These are phyloP conservation scores for Globisporangium echinulatum DNA, from an alignment of 352 stramenopile species.

Conservation along the genomic window DNA sequence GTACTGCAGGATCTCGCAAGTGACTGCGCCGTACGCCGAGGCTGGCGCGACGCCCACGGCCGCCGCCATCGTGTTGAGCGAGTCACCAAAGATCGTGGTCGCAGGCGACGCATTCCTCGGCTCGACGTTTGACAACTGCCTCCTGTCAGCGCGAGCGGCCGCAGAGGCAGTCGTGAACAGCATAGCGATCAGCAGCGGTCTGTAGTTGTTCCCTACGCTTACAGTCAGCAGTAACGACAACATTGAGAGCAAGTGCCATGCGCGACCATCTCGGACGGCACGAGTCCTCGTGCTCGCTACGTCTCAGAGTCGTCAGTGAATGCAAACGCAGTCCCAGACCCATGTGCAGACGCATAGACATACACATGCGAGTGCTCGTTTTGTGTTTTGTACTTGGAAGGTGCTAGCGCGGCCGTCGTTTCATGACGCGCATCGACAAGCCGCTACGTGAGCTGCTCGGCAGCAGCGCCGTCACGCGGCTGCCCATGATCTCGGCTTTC, in stretches of 20 bases:
- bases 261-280: no score
- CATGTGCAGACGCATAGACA: no score
- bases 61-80: conserved; percentile 30
- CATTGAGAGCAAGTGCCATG: background rate
- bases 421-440: conserved; percentile 7
- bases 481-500: conserved; percentile 5
- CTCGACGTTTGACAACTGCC: conserved; percentile 67
- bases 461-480: conserved; percentile 6
- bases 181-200: conserved; percentile 20
- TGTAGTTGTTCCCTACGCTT: conserved; percentile 17
- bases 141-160: conserved; percentile 50
- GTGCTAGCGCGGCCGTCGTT: conserved; percentile 1
- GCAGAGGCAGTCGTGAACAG: conserved; percentile 16
- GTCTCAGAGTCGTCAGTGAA: no score
- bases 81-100: conserved; percentile 49
- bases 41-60: conserved; percentile 5
- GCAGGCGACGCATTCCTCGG: conserved; percentile 62
- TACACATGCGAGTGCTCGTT: background rate
- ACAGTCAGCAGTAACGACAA: background rate
- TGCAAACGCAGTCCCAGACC: no score
- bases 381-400: background rate
- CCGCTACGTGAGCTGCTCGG: background rate
- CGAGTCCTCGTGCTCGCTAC: no score
- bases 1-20: conserved; percentile 51
- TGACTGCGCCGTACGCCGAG: conserved; percentile 39